Evolutionary conservation across 306 rosid genomes (phyloP).

Genomic region (Glycyrrhiza uralensis): DNA sequence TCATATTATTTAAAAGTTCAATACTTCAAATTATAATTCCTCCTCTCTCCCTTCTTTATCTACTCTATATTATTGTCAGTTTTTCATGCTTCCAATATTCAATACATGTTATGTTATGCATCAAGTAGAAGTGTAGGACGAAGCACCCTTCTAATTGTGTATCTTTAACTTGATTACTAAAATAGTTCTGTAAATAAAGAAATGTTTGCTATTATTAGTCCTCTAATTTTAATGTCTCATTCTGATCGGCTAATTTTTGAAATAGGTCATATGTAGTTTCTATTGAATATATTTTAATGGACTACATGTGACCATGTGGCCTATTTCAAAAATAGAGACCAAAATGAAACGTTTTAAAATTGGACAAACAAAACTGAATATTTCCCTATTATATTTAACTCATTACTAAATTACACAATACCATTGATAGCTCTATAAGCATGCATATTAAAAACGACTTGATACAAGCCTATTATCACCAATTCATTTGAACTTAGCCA

Average conservation of each 20-base stretch:
- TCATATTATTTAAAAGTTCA: background rate
- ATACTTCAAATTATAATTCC: background rate
- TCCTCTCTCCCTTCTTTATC: background rate
- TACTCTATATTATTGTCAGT: background rate
- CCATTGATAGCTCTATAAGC: background rate
- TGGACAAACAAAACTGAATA: too few relatives aligned
- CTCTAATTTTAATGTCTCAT: too few relatives aligned
- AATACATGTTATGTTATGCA: background rate
- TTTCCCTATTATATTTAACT: too few relatives aligned
- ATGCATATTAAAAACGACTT: conserved; percentile 4
- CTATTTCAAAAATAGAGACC: too few relatives aligned
- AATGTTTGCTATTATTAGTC: too few relatives aligned
- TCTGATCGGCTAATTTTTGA: too few relatives aligned
- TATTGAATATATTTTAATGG: too few relatives aligned
- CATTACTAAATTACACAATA: background rate
- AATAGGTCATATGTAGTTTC: too few relatives aligned
- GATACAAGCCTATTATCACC: background rate
- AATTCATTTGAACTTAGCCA: background rate
- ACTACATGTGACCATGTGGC: too few relatives aligned
- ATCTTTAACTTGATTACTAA: background rate
- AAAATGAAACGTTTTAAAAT: too few relatives aligned
- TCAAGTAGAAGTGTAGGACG: background rate
- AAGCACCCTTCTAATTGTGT: background rate
- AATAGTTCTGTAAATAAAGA: too few relatives aligned
- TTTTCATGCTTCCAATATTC: background rate